phyloP scores from a whole-genome alignment of 2,329 filamentous ascomycete species.

The Didymella sp. region DNA sequence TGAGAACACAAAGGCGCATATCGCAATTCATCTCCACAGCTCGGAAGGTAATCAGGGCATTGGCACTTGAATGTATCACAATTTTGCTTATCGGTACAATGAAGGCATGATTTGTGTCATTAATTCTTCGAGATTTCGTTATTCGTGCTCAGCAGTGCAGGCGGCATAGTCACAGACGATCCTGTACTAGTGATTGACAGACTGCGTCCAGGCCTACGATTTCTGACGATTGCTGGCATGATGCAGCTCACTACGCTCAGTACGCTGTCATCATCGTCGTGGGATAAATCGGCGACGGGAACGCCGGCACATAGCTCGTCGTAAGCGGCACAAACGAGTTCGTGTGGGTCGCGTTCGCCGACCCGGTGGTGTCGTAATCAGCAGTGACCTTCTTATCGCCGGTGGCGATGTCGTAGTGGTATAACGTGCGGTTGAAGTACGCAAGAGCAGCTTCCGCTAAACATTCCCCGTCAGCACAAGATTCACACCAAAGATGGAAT shows the following conservation, averaged over 20 bases:
- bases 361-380: slow-evolving; percentile 42
- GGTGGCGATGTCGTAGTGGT: slow-evolving; percentile 46
- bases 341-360: slow-evolving; percentile 51
- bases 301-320: slow-evolving; percentile 11
- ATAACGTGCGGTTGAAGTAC: slow-evolving; percentile 49
- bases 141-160: too few species aligned
- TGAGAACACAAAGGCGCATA: too few species aligned
- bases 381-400: slow-evolving; percentile 45
- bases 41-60: too few species aligned
- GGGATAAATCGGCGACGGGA: slow-evolving; percentile 28
- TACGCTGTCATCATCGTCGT: slow-evolving; percentile 7
- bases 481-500: not conserved
- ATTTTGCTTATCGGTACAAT: too few species aligned
- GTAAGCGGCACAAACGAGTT: slow-evolving; percentile 47
- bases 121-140: too few species aligned
- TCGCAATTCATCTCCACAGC: too few species aligned
- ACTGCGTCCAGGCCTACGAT: too few species aligned
- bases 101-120: too few species aligned
- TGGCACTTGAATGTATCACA: too few species aligned
- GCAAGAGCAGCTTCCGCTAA: slow-evolving; percentile 42
- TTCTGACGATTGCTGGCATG: too few species aligned
- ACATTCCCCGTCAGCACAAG: not conserved
- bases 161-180: too few species aligned
- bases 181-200: not conserved
- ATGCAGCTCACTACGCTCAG: slow-evolving; percentile 7